Evolutionary conservation across 2,329 filamentous ascomycete genomes (phyloP).

Genomic region (Ceratocystis diversiconidia): DNA sequence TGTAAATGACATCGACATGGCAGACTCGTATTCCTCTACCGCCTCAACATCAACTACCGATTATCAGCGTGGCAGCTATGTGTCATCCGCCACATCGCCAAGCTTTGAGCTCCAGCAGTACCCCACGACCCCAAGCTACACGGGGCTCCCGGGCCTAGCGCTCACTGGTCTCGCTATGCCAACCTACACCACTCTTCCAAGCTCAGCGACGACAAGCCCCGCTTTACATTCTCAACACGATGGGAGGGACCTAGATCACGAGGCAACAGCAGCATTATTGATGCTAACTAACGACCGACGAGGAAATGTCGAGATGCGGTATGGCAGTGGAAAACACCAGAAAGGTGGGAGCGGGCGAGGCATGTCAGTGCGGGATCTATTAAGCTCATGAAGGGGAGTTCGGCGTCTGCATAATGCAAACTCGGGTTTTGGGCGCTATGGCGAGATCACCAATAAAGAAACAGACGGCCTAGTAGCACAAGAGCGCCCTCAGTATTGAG

Average conservation of each 20-base stretch:
- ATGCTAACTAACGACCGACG: conserved; percentile 76
- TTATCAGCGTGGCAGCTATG: conserved; percentile 37
- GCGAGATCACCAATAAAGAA: not conserved
- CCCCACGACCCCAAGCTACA: conserved; percentile 18
- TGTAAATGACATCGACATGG: conserved; percentile 33
- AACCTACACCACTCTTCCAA: conserved; percentile 27
- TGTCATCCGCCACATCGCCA: conserved; percentile 40
- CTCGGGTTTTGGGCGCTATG: too few relatives aligned
- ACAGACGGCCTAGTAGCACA: not conserved
- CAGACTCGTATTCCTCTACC: conserved; percentile 39
- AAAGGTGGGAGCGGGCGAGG: conserved; percentile 28
- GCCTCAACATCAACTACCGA: conserved; percentile 38
- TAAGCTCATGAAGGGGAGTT: conserved; percentile 26
- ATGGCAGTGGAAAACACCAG: conserved; percentile 39
- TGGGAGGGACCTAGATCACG: conserved; percentile 40
- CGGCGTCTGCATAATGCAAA: too few relatives aligned
- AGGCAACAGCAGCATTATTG: conserved; percentile 71
- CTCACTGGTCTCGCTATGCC: conserved; percentile 18
- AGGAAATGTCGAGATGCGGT: conserved; percentile 23
- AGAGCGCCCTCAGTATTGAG: not conserved
- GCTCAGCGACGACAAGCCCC: conserved; percentile 45
- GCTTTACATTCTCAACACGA: conserved; percentile 42
- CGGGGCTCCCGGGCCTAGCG: not conserved
- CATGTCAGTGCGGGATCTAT: conserved; percentile 40
- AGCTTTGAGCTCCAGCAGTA: conserved; percentile 41